Evolutionary conservation across 495 filamentous ascomycete species (phyloP).

Genomic region (Penicillium cosmopolitanum): DNA sequence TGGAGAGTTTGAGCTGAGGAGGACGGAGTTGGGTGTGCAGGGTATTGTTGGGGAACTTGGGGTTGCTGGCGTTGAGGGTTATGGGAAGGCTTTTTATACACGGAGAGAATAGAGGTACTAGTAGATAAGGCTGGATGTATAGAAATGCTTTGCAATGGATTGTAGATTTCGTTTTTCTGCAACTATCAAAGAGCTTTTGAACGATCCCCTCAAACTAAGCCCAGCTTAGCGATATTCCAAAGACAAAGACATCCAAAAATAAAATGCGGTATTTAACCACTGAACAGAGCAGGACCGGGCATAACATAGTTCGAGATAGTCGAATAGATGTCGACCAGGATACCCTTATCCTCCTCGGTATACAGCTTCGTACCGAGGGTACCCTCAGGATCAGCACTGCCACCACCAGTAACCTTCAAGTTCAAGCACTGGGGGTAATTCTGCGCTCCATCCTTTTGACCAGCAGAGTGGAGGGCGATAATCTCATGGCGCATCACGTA

Average conservation of each 20-base stretch:
- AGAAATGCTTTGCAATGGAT: not conserved
- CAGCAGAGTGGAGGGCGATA: conserved; percentile 74
- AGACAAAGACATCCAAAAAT: not conserved
- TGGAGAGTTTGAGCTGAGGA: conserved; percentile 64
- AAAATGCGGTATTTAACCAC: conserved; percentile 16
- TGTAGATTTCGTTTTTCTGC: not conserved
- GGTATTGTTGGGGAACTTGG: conserved; percentile 28
- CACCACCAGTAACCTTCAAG: conserved; percentile 68
- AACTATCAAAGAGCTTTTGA: not conserved
- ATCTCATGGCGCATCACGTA: conserved; percentile 84
- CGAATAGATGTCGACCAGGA: conserved; percentile 68
- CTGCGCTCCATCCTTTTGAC: conserved; percentile 69
- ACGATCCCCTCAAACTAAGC: not conserved
- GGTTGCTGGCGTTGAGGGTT: conserved; percentile 40
- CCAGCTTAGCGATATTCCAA: not conserved
- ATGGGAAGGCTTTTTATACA: conserved; percentile 45
- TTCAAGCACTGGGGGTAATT: conserved; percentile 82
- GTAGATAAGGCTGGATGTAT: no score
- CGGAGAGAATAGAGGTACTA: not conserved
- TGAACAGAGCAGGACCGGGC: conserved; percentile 58
- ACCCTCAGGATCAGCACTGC: conserved; percentile 60
- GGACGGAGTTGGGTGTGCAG: conserved; percentile 34
- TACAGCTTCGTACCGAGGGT: conserved; percentile 66
- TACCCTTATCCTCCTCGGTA: conserved; percentile 61
- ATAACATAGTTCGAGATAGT: conserved; percentile 54